phyloP scores from a whole-genome alignment of 139 green algal species.

The Chlorella sp. region DNA sequence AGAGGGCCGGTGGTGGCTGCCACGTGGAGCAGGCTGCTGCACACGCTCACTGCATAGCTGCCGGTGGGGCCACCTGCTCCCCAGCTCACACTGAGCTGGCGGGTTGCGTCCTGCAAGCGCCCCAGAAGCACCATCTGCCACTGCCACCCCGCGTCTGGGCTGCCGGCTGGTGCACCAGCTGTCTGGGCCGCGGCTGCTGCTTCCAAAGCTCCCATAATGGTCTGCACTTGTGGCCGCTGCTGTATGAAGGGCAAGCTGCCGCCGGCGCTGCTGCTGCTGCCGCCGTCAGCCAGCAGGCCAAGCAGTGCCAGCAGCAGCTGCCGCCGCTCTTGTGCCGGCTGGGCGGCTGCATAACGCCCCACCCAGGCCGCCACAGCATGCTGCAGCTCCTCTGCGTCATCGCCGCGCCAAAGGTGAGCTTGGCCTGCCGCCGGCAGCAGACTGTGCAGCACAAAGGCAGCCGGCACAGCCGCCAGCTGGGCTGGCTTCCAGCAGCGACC shows the following conservation, averaged over 20 bases:
- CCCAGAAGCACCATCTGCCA: not conserved
- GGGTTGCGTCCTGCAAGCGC: not conserved
- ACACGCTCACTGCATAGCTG: not conserved
- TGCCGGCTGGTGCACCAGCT: not conserved
- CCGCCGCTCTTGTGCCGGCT: not conserved
- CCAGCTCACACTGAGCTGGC: not conserved
- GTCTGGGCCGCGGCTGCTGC: not conserved
- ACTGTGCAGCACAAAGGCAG: not conserved
- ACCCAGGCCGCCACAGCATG: not conserved
- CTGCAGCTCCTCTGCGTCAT: conserved; percentile 2
- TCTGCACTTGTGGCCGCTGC: conserved; percentile 11
- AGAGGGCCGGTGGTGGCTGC: not conserved
- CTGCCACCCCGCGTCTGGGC: not conserved
- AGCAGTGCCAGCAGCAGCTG: conserved; percentile 11
- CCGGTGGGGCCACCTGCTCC: not conserved
- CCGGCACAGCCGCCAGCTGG: not conserved
- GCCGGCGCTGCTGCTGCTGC: not conserved
- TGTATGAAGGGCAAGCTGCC: not conserved
- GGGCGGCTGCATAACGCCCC: not conserved
- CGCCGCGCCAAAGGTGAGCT: conserved; percentile 12
- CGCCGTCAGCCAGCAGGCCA: not conserved
- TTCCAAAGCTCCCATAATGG: not conserved
- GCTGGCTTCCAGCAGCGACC: not conserved
- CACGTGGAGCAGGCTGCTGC: not conserved
- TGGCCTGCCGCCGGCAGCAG: conserved; percentile 26